Conservation (phyloP, 2,329 filamentous ascomycete genomes). For the Phyllosticta citrichinensis region DNA sequence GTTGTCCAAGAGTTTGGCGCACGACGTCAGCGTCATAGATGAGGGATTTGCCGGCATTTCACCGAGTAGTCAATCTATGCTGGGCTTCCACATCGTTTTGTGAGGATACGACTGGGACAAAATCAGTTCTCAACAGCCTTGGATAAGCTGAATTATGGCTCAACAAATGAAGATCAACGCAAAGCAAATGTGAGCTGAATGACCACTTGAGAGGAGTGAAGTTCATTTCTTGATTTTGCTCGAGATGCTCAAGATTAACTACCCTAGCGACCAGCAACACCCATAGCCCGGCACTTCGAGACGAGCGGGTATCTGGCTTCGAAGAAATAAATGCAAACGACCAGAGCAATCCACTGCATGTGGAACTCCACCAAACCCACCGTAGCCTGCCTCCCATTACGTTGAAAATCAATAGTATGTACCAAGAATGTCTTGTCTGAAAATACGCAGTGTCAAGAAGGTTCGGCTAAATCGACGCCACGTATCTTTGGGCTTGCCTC, state of each 20-base stretch:
- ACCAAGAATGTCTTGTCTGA: background rate
- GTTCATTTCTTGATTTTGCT: background rate
- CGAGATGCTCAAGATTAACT: background rate
- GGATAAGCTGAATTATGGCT: no score
- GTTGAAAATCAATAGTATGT: background rate
- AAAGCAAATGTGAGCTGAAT: no score
- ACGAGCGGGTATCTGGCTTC: background rate
- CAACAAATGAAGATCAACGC: no score
- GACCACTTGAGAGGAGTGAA: no score
- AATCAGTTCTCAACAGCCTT: no score
- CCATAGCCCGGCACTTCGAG: background rate
- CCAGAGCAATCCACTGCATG: background rate
- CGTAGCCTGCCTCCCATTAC: background rate
- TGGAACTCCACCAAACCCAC: background rate
- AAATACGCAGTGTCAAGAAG: background rate
- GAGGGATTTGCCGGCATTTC: background rate
- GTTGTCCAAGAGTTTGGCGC: background rate
- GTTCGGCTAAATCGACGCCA: background rate
- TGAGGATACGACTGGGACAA: no score
- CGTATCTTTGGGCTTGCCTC: background rate
- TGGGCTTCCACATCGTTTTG: background rate
- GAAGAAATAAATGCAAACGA: background rate
- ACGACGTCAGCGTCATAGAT: slow-evolving; percentile 7
- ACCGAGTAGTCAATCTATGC: background rate
- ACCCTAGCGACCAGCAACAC: background rate